phyloP scores from a whole-genome alignment of 2,329 filamentous ascomycete genomes.

The Canariomyces notabilis region DNA sequence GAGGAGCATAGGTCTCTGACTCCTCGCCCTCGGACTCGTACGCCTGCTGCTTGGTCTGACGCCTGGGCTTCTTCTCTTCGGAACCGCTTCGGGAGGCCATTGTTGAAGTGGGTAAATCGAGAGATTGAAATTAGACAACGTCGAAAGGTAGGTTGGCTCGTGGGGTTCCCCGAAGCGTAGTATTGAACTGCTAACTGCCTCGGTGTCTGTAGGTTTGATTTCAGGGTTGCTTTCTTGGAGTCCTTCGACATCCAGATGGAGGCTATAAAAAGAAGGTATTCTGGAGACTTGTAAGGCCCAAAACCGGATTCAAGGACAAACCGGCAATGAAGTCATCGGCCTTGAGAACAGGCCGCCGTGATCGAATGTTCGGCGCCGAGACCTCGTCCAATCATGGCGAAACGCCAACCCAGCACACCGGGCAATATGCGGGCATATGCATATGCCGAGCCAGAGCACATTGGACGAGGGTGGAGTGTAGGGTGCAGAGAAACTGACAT shows the following conservation, averaged over 20 bases:
- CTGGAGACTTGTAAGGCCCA: constrained; percentile 4
- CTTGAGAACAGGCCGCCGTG: too few species aligned
- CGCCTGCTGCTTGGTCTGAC: constrained; percentile 26
- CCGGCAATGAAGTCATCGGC: constrained; percentile 27
- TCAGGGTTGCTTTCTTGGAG: constrained; percentile 7
- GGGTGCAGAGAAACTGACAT: too few species aligned
- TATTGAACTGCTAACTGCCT: neutral
- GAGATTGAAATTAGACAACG: too few species aligned
- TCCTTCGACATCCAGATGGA: constrained; percentile 10
- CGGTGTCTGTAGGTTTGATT: neutral
- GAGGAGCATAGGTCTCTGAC: constrained; percentile 29
- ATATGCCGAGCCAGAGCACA: too few species aligned
- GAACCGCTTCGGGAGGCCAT: constrained; percentile 29
- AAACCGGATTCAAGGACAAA: constrained; percentile 16
- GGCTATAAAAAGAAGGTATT: constrained; percentile 20
- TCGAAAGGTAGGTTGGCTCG: too few species aligned
- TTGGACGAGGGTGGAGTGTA: neutral
- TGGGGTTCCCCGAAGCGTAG: neutral
- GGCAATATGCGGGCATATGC: too few species aligned
- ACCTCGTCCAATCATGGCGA: constrained; percentile 6
- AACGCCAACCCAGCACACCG: neutral
- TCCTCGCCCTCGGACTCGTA: constrained; percentile 36
- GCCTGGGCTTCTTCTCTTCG: constrained; percentile 30
- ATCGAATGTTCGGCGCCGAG: neutral
- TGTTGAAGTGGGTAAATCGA: constrained; percentile 2